Base-by-base conservation (phyloP, 768 basidiomycete species). In the Lyophyllum decastes region DNA sequence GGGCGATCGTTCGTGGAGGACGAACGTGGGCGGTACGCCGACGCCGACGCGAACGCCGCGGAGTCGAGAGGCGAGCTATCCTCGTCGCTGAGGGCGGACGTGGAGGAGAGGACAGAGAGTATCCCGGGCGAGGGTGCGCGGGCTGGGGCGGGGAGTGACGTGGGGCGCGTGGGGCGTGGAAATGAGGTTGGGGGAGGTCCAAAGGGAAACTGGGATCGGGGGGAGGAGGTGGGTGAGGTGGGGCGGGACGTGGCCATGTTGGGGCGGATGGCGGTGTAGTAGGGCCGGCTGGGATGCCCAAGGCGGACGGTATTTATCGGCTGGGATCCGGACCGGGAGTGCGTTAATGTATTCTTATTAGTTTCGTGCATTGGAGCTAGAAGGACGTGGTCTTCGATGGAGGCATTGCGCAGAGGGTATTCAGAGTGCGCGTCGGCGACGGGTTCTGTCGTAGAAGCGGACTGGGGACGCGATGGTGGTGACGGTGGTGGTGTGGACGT, bases 251-350 rank as follows among this genome's bases (percentile, higher is more conserved):
- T 59, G 35, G 52, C 55, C 65, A 58, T 61, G 50, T 58, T 55
- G 61, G 64, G 43, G 33, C 83, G 81, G 49, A 85, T 85, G 49
- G 77, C 83, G 22, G 77, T 75, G 65, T 84, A 85, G 62, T 82
- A 82, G 12, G 83, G 83, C 19, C 83, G 73, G 51, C 68, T 77
- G 11, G 83, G 82, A 59, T 81, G 81, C 1, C 83, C 83, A 26
- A 84, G 69, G 8, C 77, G 79, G 49, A 72, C 69, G 33, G 55
- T 61, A 41, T 72, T 64, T 21, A 62, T 57, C 40, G 66, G 65
- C 30, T 70, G 67, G 4, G 69, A 71, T 26, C 65, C 55, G 19
- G 67, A 61, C 33, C 65, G 67, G 14, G 58, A 47, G 38, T 68
- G 68, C 19, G 26, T 53, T 33, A 45, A 55, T 17, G 33, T 47